Evolutionary conservation across 768 basidiomycete genomes (phyloP), one percentile per base, ranked within the genome.

Genomic region (Leccinum subgranulosum): DNA sequence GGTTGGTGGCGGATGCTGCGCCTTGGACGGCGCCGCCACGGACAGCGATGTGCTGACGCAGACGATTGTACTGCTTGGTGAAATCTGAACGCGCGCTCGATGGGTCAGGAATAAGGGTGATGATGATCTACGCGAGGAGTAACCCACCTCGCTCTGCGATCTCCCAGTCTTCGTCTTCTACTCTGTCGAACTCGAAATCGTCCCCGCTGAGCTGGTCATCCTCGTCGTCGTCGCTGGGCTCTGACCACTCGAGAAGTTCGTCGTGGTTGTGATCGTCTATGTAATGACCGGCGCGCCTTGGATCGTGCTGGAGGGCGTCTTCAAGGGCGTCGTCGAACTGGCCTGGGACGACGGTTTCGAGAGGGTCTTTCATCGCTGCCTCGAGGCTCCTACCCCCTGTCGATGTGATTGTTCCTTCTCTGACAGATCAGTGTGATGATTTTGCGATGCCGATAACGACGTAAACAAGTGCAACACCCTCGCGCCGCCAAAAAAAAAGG

Each of bases 11-110:
- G 6, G 87, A 87, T 1, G 77, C 67, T 6, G 78, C 69, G 12
- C 86, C 84, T 54, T 84, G 82, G 1, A 84, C 88, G 55, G 79
- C 84, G 3, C 91, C 90, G 17, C 84, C 83, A 36, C 86, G 86
- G 6, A 93, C 88, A 21, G 90, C 90, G 56, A 92, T 87, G 70
- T 98, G 92, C 70, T 98, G 95, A 51, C 90, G 79, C 29, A 98
- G 79, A 23, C 97, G 88, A 75, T 98, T 98, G 75, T 91, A 99
- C 66, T 98, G 94, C 74, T 98, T 98, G 33, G 97, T 98, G 66
- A 99, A 98, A 76, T 99, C 97, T 97, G 70, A 51, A 60, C 56
- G 54, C 59, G n/a, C n/a, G 17, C 14, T 27, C n/a, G 56, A 27
- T 29, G 23, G 39, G 31, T 56, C 36, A 49, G 36, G 34, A 27